Percentiles rank a stretch among this genome's conserved stretches.
Evolutionary conservation across 2,329 filamentous ascomycete species (phyloP).

Genomic region (Dactylonectria estremocensis): DNA sequence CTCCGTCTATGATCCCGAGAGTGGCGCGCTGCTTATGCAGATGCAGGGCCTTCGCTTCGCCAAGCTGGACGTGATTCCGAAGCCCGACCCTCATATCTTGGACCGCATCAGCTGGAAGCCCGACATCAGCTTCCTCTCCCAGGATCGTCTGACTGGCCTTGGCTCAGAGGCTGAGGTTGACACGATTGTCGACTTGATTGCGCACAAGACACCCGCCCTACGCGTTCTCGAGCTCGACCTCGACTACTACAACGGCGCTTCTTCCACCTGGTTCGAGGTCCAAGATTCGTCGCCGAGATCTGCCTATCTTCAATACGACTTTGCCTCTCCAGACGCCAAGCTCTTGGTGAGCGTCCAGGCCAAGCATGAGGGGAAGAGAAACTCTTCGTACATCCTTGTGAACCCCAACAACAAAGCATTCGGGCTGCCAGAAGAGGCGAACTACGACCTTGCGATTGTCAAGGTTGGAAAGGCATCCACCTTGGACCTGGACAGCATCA

Average conservation of each 20-base stretch:
- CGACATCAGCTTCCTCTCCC: constrained; percentile 6
- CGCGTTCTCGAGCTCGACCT: constrained; percentile 14
- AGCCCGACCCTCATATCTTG: constrained; percentile 9
- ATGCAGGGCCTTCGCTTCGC: constrained; percentile 12
- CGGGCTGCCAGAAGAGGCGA: not conserved
- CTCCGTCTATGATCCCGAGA: constrained; percentile 13
- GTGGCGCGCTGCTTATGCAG: constrained; percentile 5
- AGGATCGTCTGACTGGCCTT: not conserved
- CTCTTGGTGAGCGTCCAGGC: not conserved
- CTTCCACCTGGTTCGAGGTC: constrained; percentile 13
- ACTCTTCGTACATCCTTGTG: constrained; percentile 5
- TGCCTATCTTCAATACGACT: constrained; percentile 11
- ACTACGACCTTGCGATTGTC: too few species aligned
- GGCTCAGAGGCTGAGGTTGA: not conserved
- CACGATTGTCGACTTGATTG: constrained; percentile 7
- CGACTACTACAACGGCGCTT: not conserved
- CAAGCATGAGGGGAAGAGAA: constrained; percentile 9
- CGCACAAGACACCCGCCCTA: constrained; percentile 20
- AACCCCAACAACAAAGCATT: not conserved
- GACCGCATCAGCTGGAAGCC: constrained; percentile 18
- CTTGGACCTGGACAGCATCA: too few species aligned
- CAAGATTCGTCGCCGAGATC: constrained; percentile 1
- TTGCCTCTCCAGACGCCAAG: constrained; percentile 8
- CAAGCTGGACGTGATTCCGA: not conserved
- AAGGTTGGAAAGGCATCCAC: too few species aligned